A percentile compares a stretch with the other conserved stretches of the same genome.
These are phyloP conservation scores for Rhizopogon vesiculosus DNA, from an alignment of 768 basidiomycete genomes.

Conservation along the genomic window DNA sequence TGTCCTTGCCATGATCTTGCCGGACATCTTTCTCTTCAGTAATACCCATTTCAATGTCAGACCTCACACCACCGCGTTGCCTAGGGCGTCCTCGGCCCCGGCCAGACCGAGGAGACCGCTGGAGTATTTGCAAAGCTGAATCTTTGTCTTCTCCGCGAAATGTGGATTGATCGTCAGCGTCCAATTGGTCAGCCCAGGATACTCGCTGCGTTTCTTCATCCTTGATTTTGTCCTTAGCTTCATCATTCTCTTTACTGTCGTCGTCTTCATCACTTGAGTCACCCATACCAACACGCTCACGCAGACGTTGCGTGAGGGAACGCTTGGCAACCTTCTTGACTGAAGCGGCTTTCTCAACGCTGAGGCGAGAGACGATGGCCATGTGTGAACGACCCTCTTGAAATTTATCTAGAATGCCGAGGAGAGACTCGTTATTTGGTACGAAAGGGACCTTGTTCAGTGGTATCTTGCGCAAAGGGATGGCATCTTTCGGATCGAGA, in stretches of 20 bases:
- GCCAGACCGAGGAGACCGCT: conserved; percentile 4
- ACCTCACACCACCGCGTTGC: conserved; percentile 7
- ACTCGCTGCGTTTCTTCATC: conserved; percentile 22
- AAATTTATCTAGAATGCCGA: conserved; percentile 83
- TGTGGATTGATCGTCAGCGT: conserved; percentile 25
- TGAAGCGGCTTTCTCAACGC: conserved; percentile 66
- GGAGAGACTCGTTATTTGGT: conserved; percentile 78
- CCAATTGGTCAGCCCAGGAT: conserved; percentile 28
- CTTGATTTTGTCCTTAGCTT: conserved; percentile 13
- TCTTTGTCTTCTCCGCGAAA: conserved; percentile 20
- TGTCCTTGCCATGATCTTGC: conserved; percentile 10
- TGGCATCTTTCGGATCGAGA: conserved; percentile 84
- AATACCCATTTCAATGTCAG: conserved; percentile 22
- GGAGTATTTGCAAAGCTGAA: conserved; percentile 8
- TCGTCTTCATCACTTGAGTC: conserved; percentile 47
- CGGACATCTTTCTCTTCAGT: background rate
- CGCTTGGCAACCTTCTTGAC: conserved; percentile 83
- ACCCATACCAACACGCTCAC: conserved; percentile 69
- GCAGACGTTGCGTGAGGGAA: conserved; percentile 73
- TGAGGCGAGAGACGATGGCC: conserved; percentile 82
- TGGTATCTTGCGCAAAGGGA: conserved; percentile 77
- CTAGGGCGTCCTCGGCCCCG: conserved; percentile 13
- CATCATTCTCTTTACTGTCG: conserved; percentile 13
- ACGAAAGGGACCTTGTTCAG: conserved; percentile 86
- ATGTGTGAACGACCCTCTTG: conserved; percentile 91